Base-by-base conservation (phyloP, 1,284 basidiomycete species). In the Cryptococcus sp. region DNA sequence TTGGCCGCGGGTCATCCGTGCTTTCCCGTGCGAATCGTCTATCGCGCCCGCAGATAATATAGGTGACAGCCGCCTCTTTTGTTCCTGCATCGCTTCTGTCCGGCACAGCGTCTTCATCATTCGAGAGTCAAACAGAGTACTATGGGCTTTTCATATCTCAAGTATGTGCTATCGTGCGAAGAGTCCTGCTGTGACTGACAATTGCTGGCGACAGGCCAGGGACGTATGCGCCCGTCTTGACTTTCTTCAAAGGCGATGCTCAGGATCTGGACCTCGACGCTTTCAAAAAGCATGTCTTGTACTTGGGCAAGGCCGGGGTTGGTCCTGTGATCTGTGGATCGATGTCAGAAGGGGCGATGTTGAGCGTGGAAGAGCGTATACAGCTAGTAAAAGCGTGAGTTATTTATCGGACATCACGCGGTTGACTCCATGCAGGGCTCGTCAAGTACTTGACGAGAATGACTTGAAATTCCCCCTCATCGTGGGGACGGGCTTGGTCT, bases 401-500 rank as follows among this genome's bases (percentile, higher is more conserved):
- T 35, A 35, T 35, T 8, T 35, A 8, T 13, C 13, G 30, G 2
- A 11, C 50, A 7, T 40, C n/a, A 15, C 42, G 22, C n/a, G 7
- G 42, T 13, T 45, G 6, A 45, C 22, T 43, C 8, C n/a, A 17
- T 19, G 5, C 40, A 56, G 54, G 15, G 54, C 54, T 13, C 47
- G 54, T 22, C 4, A 48, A 19, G 49, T 47, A 5, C 25, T 56
- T 5, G 54, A 56, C 27, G 20, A 17, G 7, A 19, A 48, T 27
- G 25, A 46, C 39, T 23, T 56, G 15, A 22, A 25, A 6, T 39
- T 51, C 27, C 54, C 54, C 16, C 19, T 45, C 1, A 56, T 56
- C n/a, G 54, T 56, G 5, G 54, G 54, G 19, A 50, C 54, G 3
- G 52, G 57, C 40, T 45, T 58, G 22, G 23, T 45, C 5, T 58